Conservation (phyloP, 768 basidiomycete genomes). For the Tylopilus balloui region DNA sequence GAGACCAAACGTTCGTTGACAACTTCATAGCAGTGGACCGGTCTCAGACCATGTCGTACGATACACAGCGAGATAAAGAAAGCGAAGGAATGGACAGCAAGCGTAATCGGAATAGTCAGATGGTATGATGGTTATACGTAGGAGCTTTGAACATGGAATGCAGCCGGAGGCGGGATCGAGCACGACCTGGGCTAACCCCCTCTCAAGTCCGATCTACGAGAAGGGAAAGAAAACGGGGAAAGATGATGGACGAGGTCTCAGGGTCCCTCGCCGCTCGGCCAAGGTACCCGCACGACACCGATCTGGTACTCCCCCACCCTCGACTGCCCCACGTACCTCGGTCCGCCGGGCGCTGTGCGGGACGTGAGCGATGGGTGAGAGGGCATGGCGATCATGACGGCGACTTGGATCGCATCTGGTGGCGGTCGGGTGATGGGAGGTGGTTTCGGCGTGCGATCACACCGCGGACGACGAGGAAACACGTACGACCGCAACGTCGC, state of each 20-base stretch:
- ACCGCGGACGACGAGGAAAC: conserved; percentile 1
- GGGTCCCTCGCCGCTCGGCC: conserved; percentile 20
- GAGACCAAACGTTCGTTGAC: not conserved
- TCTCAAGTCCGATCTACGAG: not conserved
- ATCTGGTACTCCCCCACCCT: conserved; percentile 39
- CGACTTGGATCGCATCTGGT: conserved; percentile 35
- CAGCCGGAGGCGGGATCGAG: no score
- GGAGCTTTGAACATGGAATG: not conserved
- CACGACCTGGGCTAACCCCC: no score
- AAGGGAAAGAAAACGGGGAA: not conserved
- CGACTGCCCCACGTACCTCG: conserved; percentile 6
- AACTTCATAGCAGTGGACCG: not conserved
- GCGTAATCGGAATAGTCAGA: not conserved
- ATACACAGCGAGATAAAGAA: not conserved
- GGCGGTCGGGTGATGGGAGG: conserved; percentile 8
- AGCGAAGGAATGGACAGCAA: not conserved
- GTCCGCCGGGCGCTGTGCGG: not conserved
- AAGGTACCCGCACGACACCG: conserved; percentile 39
- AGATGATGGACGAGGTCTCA: not conserved
- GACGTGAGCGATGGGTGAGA: conserved; percentile 6
- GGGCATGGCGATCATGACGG: conserved; percentile 49
- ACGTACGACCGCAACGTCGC: conserved; percentile 8
- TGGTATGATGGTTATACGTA: not conserved
- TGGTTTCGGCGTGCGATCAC: conserved; percentile 7
- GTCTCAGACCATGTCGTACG: conserved; percentile 11